A percentile compares a stretch with the other conserved stretches of the same genome.
Evolutionary conservation across 495 filamentous ascomycete genomes (phyloP).

Genomic region (Baudoinia panamericana): DNA sequence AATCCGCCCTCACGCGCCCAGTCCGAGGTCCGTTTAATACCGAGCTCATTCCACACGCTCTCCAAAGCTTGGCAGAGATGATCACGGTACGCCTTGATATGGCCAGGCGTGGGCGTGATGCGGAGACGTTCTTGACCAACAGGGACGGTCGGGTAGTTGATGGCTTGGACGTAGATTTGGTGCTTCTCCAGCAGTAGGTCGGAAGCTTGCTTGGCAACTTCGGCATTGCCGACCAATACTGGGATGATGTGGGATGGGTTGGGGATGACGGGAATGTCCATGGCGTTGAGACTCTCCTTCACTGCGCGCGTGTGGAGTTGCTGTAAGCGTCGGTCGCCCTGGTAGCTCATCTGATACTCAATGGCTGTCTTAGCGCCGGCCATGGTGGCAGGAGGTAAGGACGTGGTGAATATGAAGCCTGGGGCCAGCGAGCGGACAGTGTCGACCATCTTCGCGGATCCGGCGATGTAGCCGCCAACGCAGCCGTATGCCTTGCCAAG

Average conservation of each 20-base stretch:
- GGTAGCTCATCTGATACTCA: slow-evolving; percentile 71
- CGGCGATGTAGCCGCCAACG: slow-evolving; percentile 95
- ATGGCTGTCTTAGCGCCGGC: slow-evolving; percentile 85
- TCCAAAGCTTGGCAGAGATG: slow-evolving; percentile 78
- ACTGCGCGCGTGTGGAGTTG: slow-evolving; percentile 91
- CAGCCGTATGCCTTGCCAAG: slow-evolving; percentile 96
- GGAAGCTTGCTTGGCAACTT: slow-evolving; percentile 78
- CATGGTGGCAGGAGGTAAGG: slow-evolving; percentile 91
- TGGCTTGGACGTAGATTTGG: slow-evolving; percentile 92
- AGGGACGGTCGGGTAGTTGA: slow-evolving; percentile 97
- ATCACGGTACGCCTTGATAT: slow-evolving; percentile 65
- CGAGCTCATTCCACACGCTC: slow-evolving; percentile 71
- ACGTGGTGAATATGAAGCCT: slow-evolving; percentile 98
- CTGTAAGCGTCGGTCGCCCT: slow-evolving; percentile 76
- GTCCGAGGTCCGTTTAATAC: slow-evolving; percentile 79
- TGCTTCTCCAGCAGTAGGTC: slow-evolving; percentile 79
- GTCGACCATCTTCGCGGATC: slow-evolving; percentile 76
- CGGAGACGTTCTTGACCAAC: slow-evolving; percentile 89
- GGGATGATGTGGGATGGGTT: slow-evolving; percentile 96
- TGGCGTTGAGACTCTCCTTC: slow-evolving; percentile 59
- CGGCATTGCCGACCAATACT: slow-evolving; percentile 84
- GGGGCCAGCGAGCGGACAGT: slow-evolving; percentile 91
- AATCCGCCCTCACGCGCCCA: slow-evolving; percentile 89
- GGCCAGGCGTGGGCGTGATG: slow-evolving; percentile 90
- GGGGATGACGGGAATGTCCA: slow-evolving; percentile 92